Evolutionary conservation across 352 stramenopile species (phyloP), one percentile per base, ranked within the genome.

Genomic region (Globisporangium abappressorium): DNA sequence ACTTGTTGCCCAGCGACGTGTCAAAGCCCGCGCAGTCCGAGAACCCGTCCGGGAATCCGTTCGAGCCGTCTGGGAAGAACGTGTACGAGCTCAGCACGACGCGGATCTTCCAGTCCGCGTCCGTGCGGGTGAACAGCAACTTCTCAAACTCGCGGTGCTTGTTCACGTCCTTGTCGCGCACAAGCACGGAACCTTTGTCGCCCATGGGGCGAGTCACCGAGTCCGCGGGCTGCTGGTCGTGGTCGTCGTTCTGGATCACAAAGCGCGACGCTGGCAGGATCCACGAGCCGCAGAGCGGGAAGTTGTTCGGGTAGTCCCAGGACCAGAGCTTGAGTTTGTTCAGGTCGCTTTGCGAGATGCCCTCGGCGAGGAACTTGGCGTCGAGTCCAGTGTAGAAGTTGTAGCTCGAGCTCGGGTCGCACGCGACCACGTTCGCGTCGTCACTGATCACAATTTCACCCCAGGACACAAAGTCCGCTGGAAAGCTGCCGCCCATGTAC

Each of bases 261-360:
- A 89, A 87, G 3, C 84, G 77, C 24, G 75, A 78, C 3, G 80
- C 54, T 20, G 80, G 77, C n/a, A 90, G 55, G 57, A 89, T 82
- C 77, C 83, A 91, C 12, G 70, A 80, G 11, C 79, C 80, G 36
- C 78, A 87, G 33, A 78, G 69, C 3, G 84, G 82, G 60, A 80
- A 75, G 22, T 84, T 65, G 26, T 74, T 84, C 11, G 84, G 82
- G 72, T 92, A 92, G 51, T 88, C 84, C 2, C 78, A 86, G 41
- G 80, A 88, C 84, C 82, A 92, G 57, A 90, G 89, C 75, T 92
- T 92, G 58, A 92, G 73, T 54, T 92, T 92, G 38, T 58, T 56
- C 5, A 92, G 77, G 60, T 92, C 84, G 0, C 58, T 75, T 8
- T 70, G 46, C 18, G 78, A 83, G 61, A 90, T 74, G 2, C 82